phyloP scores from a whole-genome alignment of 2,329 filamentous ascomycete species.

The Phialophora chinensis region DNA sequence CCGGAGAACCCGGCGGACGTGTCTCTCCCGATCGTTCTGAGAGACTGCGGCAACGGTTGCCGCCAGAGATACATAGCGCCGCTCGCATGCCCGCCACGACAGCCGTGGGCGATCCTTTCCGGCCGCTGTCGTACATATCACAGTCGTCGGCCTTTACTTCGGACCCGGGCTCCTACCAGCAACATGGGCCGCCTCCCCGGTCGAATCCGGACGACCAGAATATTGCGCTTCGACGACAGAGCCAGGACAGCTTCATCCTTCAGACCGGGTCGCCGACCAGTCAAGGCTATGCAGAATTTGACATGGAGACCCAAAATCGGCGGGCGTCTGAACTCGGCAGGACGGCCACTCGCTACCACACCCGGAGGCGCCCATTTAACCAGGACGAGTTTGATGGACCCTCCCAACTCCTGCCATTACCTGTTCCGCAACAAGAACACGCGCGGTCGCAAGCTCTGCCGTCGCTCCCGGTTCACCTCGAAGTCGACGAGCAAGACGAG shows the following conservation, averaged over 20 bases:
- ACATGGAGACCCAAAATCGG: constrained; percentile 36
- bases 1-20: constrained; percentile 31
- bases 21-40: constrained; percentile 34
- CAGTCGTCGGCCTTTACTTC: constrained; percentile 31
- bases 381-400: constrained; percentile 89
- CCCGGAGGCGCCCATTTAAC: constrained; percentile 64
- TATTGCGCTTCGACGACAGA: constrained; percentile 36
- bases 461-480: constrained; percentile 79
- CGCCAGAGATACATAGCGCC: constrained; percentile 33
- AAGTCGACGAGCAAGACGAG: constrained; percentile 82
- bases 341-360: constrained; percentile 35
- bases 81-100: constrained; percentile 27
- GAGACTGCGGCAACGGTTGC: constrained; percentile 31
- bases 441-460: constrained; percentile 81
- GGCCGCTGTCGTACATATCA: constrained; percentile 32
- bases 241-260: constrained; percentile 38
- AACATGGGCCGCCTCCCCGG: constrained; percentile 27
- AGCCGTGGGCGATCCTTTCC: constrained; percentile 30
- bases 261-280: constrained; percentile 37
- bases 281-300: constrained; percentile 38
- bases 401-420: constrained; percentile 78
- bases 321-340: constrained; percentile 34
- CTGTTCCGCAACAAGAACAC: constrained; percentile 72
- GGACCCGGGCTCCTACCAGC: constrained; percentile 31
- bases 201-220: constrained; percentile 32